These are phyloP conservation scores for Hygrocybe punicea DNA, from an alignment of 768 basidiomycete species.

Conservation along the genomic window DNA sequence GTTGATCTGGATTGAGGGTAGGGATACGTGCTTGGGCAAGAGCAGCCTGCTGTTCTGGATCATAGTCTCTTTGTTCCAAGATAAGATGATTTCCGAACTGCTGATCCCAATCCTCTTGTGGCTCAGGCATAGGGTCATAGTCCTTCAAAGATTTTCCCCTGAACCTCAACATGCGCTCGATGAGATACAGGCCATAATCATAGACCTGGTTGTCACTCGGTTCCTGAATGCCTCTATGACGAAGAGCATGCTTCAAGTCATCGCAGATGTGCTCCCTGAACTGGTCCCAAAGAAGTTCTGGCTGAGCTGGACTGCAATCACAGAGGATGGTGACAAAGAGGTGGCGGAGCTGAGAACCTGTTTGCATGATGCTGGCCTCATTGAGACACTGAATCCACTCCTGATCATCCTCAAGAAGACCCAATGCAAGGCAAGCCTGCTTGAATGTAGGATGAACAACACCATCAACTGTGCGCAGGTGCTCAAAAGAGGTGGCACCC, in stretches of 20 bases:
- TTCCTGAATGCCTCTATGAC: conserved; percentile 2
- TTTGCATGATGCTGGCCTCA: conserved; percentile 40
- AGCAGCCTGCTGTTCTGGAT: conserved; percentile 4
- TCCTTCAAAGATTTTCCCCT: conserved; percentile 21
- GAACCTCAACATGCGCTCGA: conserved; percentile 27
- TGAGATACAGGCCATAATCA: conserved; percentile 41
- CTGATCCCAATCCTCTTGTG: conserved; percentile 25
- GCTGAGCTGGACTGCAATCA: conserved; percentile 27
- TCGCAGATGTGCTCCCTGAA: conserved; percentile 41
- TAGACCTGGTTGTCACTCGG: conserved; percentile 32
- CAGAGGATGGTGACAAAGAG: conserved; percentile 42
- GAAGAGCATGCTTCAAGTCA: conserved; percentile 32
- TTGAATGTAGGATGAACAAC: conserved; percentile 28
- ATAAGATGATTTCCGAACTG: conserved; percentile 26
- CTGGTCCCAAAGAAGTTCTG: conserved; percentile 38
- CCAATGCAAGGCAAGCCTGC: conserved; percentile 40
- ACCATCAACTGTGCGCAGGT: conserved; percentile 24
- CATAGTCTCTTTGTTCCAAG: conserved; percentile 32
- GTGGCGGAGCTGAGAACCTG: conserved; percentile 32
- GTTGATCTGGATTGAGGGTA: conserved; percentile 30
- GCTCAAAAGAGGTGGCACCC: conserved; percentile 29
- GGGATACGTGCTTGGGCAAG: conserved; percentile 5
- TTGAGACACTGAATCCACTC: conserved; percentile 40
- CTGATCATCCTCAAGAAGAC: conserved; percentile 46
- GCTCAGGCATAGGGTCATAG: conserved; percentile 34